phyloP scores from a whole-genome alignment of 257 asterid genomes.

The Petrea volubilis region DNA sequence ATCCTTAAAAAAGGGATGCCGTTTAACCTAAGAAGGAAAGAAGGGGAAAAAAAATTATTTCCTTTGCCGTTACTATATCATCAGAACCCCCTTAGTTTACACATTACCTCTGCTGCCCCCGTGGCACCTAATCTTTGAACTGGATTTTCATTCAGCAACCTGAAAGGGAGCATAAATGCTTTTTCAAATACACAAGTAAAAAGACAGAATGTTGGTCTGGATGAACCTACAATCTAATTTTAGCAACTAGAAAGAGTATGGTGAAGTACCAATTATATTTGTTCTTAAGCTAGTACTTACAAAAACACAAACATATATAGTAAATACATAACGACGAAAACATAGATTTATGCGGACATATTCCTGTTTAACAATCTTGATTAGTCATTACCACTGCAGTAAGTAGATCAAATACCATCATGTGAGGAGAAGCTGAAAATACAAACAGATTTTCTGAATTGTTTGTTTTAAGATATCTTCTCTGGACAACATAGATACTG shows the following conservation, averaged over 20 bases:
- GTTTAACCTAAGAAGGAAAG: constrained; percentile 64
- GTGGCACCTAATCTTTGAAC: constrained; percentile 93
- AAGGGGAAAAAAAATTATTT: constrained; percentile 11
- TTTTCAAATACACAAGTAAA: constrained; percentile 7
- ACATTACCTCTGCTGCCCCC: constrained; percentile 77
- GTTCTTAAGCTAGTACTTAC: constrained; percentile 13
- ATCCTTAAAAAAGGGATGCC: constrained; percentile 70
- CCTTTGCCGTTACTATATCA: not conserved
- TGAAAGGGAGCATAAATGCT: constrained; percentile 34
- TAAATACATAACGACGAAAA: not conserved
- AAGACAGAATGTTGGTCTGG: not conserved
- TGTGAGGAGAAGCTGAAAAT: constrained; percentile 1
- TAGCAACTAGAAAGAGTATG: not conserved
- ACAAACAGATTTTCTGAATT: not conserved
- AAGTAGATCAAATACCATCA: not conserved
- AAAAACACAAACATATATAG: not conserved
- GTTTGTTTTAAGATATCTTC: not conserved
- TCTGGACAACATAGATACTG: not conserved
- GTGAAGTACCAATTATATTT: not conserved
- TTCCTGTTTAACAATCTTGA: not conserved
- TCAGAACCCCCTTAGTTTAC: constrained; percentile 18
- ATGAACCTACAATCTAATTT: constrained; percentile 6
- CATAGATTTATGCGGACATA: not conserved
- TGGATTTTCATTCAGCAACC: constrained; percentile 85
- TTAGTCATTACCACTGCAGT: not conserved